Evolutionary conservation across 1,139 yeast genomes (phyloP), one percentile per base, ranked within the genome.

Genomic region (Debaryomyces nepalensis): DNA sequence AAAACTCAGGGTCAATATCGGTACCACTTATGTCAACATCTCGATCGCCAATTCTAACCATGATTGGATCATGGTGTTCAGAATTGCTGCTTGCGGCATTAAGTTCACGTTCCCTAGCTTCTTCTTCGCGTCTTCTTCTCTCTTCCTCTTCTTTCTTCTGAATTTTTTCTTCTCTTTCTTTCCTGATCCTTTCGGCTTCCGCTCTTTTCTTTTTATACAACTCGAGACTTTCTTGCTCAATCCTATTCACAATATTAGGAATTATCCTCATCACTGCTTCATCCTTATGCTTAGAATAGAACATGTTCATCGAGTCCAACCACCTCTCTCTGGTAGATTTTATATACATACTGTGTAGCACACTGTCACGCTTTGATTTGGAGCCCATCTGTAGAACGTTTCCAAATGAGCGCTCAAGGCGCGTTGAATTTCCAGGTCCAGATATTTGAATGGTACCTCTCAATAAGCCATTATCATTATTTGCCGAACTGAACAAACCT

Each of bases 1-100:
- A 74, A 58, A 90, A 91, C 53, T 87, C 95, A 0, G 96, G 96
- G 63, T 91, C 97, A 45, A 91, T 89, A 44, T 89, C 97, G 3
- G 96, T 84, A 0, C 91, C 95, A 42, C 95, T 80, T 33, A 91
- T 87, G 59, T 91, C 95, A 24, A 91, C 91, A 44, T 83, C 84
- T 26, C 84, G 68, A 27, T 87, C 95, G 16, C 91, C 93, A 52
- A 91, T 85, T 12, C 73, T 72, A 5, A 91, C 91, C 69, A 77
- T 77, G 0, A 87, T 73, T 0, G 96, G 95, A 3, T 63, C 64
- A 29, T 27, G 41, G 11, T 52, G 48, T 26, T 42, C 45, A 5
- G 51, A 44, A 6, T 48, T 37, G 4, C 44, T 54, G 30, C 42
- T 53, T 14, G 53, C 55, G 37, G 59, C 63, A 30, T 55, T 60